Percentiles rank a stretch among this genome's conserved stretches.
These are phyloP conservation scores for Aspergillus fijiensis DNA, from an alignment of 2,329 filamentous ascomycete genomes.

Conservation along the genomic window DNA sequence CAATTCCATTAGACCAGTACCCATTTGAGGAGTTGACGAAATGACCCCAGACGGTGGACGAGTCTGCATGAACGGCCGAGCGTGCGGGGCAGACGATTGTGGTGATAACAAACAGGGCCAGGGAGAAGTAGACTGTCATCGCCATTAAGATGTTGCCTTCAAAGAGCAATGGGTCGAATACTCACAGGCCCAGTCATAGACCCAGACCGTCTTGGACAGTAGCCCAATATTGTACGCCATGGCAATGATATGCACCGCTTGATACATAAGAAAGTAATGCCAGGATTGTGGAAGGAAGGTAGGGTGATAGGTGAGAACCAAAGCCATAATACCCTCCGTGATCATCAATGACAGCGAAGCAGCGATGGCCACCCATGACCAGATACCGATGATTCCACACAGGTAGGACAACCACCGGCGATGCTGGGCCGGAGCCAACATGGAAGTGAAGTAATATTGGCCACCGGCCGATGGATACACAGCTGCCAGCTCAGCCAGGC, in stretches of 20 bases:
- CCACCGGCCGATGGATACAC: conserved; percentile 32
- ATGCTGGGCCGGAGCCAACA: conserved; percentile 25
- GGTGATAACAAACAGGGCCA: conserved; percentile 21
- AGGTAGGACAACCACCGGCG: conserved; percentile 24
- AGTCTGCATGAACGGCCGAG: conserved; percentile 15
- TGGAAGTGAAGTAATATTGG: conserved; percentile 31
- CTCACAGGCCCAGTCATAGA: conserved; percentile 25
- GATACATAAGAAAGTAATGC: conserved; percentile 25
- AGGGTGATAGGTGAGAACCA: conserved; percentile 23
- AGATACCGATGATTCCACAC: conserved; percentile 22
- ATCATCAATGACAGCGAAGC: conserved; percentile 20
- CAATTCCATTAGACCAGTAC: conserved; percentile 22
- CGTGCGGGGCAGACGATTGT: conserved; percentile 23
- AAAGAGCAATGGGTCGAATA: background rate
- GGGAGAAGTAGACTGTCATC: conserved; percentile 19
- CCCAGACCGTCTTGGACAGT: conserved; percentile 23
- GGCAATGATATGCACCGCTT: conserved; percentile 17
- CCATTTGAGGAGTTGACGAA: conserved; percentile 23
- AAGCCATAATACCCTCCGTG: conserved; percentile 22
- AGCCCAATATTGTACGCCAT: conserved; percentile 22
- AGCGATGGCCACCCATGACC: conserved; percentile 22
- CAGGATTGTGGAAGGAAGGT: conserved; percentile 17
- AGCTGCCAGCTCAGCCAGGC: conserved; percentile 30
- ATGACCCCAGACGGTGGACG: conserved; percentile 17
- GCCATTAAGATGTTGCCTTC: background rate